Evolutionary conservation across 192 early-diverging fungal genomes (phyloP).

Genomic region (Thoreauomyces humboldtii): DNA sequence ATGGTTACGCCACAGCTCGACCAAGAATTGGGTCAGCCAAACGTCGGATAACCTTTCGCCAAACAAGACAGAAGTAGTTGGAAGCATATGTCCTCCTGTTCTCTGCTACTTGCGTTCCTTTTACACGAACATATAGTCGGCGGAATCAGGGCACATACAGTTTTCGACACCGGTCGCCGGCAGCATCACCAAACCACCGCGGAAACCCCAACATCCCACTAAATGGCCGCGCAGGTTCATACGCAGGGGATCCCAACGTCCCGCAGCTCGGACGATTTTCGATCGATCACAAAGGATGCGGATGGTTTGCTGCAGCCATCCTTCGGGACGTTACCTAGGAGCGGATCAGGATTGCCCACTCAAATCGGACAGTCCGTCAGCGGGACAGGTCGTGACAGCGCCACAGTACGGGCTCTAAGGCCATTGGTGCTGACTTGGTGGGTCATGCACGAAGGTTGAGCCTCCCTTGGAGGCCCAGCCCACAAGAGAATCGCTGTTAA

Average conservation of each 20-base stretch:
- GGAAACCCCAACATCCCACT: no score
- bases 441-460: not conserved
- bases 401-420: not conserved
- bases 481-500: not conserved
- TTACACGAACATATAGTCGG: no score
- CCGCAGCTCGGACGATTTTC: not conserved
- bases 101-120: no score
- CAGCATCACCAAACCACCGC: no score
- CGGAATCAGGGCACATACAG: no score
- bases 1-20: no score
- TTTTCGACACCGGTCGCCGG: no score
- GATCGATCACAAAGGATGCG: not conserved
- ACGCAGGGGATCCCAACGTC: not conserved
- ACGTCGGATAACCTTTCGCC: no score
- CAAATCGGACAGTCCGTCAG: not conserved
- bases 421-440: conserved; percentile 15
- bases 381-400: not conserved
- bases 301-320: not conserved
- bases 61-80: no score
- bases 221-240: conserved; percentile 4
- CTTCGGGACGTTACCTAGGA: conserved; percentile 1
- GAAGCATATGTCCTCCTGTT: no score
- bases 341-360: conserved; percentile 19
- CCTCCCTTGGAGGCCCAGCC: not conserved
- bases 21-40: no score